Evolutionary conservation across 2,329 filamentous ascomycete species (phyloP), one percentile per base, ranked within the genome.

Genomic region (Alternaria tenuissima): DNA sequence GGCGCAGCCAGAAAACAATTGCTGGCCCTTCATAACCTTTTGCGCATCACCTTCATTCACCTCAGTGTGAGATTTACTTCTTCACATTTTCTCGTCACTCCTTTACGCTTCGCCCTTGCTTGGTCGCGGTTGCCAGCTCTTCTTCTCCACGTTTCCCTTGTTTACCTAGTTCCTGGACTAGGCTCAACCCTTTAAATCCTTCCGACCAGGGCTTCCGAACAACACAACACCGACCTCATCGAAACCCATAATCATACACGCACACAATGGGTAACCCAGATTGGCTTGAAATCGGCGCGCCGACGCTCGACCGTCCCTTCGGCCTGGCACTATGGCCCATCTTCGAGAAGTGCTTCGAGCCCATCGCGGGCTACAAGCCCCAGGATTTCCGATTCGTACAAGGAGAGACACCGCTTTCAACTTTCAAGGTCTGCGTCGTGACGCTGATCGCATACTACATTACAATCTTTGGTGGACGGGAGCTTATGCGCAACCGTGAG

Each of bases 301-400:
- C 94, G 57, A 93, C 93, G 64, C 85, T 98, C 80, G 94, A 97
- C 79, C 89, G 91, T 67, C 94, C 94, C 34, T 98, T 98, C 75
- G 95, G 94, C 79, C 84, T 98, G 70, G 86, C 91, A 66, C 83
- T 97, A 80, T 98, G 95, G 95, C 93, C 94, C 72, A 88, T 96
- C 81, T 98, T 98, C 87, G 91, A 90, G 83, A 92, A 93, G 84
- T 89, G 85, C 71, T 98, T 91, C 82, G 90, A 91, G 78, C 80
- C 85, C 59, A 84, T 93, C 66, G 86, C 87, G 59, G 94, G 94
- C 74, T 96, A 94, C 81, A 89, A 92, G 66, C 89, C 91, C 63
- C 89, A 92, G 69, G 89, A 97, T 64, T 98, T 98, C 83, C 83
- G 86, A 67, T 98, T 98, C 81, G 85, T 89, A 62, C 86, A 89